Base-by-base conservation (phyloP, 306 rosid species). In the Cucumis sativus region DNA sequence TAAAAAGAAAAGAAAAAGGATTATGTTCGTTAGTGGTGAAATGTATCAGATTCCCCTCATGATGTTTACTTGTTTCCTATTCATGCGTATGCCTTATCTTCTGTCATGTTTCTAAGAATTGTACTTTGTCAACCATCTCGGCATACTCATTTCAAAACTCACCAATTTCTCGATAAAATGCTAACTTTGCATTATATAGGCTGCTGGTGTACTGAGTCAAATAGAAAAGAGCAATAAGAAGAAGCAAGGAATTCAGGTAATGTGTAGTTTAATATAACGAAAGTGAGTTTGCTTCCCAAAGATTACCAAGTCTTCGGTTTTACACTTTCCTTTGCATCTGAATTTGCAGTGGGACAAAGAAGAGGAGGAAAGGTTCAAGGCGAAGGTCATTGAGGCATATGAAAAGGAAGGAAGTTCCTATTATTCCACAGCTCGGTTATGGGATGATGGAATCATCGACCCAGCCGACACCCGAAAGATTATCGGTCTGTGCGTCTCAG, bases 381-480 rank as follows among this genome's bases (percentile, higher is more conserved):
- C 83, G 3, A 88, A 88, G 79, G 96, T 92, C 1, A 87, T 92
- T 55, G 96, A 92, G 69, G 96, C 93, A 0, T 92, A 90, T 30
- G 98, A 95, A 77, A 89, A 41, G 78, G 97, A 95, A 83, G 98
- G 96, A 78, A 90, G 88, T 70, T 92, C 97, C 25, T 95, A 92
- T 67, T 95, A 89, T 88, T 92, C 98, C 66, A 92, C 97, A 17
- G 97, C 97, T 8, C 87, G 97, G 91, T 89, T 95, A 13, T 89
- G 97, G 97, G 98, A 95, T 49, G 98, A 92, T 81, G 97, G 97
- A 79, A 82, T 95, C 72, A 89, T 92, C 79, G 98, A 95, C 86
- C 98, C 98, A 56, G 98, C 98, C 1, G 98, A 95, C 83, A 90
- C 96, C 41, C 88, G 97, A 86, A 95, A 79, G 83, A 64, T 92